Percentiles rank a stretch among this genome's conserved stretches.
These are phyloP conservation scores for Neocallimastix lanati DNA, from an alignment of 192 early-diverging fungal species.

Conservation along the genomic window DNA sequence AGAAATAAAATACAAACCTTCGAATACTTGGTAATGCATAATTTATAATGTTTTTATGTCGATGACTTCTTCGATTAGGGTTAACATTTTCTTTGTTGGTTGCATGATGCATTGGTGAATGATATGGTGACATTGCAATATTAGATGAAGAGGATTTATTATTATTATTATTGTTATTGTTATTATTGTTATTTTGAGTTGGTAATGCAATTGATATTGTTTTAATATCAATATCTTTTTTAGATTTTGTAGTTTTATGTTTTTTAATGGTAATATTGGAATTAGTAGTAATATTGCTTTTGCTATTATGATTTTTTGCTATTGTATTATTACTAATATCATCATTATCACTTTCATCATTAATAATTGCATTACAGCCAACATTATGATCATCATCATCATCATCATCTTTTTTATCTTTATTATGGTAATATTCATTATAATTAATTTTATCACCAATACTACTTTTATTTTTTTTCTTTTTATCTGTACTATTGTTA, in stretches of 20 bases:
- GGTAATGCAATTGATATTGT: neutral
- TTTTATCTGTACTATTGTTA: no score
- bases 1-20: neutral
- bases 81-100: neutral
- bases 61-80: neutral
- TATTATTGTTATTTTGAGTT: neutral
- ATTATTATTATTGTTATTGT: neutral
- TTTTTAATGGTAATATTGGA: no score
- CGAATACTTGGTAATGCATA: neutral
- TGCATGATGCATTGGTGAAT: neutral
- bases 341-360: neutral
- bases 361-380: neutral
- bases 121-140: neutral
- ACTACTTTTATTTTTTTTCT: no score
- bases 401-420: no score
- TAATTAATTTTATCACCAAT: no score
- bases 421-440: no score
- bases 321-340: no score
- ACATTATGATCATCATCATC: no score
- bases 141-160: neutral
- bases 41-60: neutral
- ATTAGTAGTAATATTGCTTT: no score
- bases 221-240: no score
- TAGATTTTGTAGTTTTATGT: no score
- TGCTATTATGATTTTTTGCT: no score